These are phyloP conservation scores for Calonectria ilicicola DNA, from an alignment of 2,329 filamentous ascomycete genomes.

Conservation along the genomic window DNA sequence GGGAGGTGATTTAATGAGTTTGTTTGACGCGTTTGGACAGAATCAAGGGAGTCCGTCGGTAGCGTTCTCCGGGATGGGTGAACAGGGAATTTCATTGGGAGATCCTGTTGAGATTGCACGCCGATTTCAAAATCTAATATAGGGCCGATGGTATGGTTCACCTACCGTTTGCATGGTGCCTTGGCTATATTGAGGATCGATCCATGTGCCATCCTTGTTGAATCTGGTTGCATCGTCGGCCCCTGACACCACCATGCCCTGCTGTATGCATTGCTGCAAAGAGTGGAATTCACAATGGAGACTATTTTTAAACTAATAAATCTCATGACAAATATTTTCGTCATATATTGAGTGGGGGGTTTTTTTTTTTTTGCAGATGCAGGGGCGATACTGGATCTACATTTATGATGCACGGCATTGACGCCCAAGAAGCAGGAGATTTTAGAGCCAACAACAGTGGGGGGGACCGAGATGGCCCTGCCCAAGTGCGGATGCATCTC, in stretches of 20 bases:
- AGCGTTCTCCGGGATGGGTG: conserved; percentile 31
- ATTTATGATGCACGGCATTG: neutral
- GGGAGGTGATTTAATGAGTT: conserved; percentile 48
- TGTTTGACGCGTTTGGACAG: conserved; percentile 52
- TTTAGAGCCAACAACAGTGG: neutral
- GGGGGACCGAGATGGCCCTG: neutral
- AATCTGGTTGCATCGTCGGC: neutral
- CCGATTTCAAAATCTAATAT: conserved; percentile 47
- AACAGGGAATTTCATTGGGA: conserved; percentile 10
- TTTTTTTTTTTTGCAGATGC: neutral
- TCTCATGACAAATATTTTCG: neutral
- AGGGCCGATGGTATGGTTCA: neutral
- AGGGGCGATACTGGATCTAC: neutral
- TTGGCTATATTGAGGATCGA: neutral
- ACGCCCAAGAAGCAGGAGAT: neutral
- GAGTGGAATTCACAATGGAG: neutral
- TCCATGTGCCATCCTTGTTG: neutral
- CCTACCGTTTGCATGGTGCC: too few relatives aligned
- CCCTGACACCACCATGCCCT: neutral
- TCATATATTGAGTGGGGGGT: neutral
- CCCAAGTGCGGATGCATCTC: too few relatives aligned
- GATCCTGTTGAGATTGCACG: conserved; percentile 44
- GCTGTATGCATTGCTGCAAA: neutral
- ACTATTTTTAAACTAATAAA: neutral
- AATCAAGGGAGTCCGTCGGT: conserved; percentile 32